These are phyloP conservation scores for Colletotrichum godetiae DNA, from an alignment of 2,329 filamentous ascomycete genomes.

Conservation along the genomic window DNA sequence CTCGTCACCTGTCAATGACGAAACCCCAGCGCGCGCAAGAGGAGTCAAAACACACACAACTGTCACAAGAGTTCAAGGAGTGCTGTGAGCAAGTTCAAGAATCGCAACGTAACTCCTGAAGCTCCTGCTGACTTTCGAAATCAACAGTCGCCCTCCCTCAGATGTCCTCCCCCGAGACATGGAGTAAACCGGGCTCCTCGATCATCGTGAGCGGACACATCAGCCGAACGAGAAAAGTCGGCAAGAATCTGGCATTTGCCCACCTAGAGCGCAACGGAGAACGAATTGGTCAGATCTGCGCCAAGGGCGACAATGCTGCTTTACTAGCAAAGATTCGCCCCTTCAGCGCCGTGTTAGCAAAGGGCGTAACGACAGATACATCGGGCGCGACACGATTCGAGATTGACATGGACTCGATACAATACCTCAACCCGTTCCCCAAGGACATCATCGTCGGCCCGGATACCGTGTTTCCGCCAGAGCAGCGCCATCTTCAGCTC, in stretches of 20 bases:
- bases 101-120: not conserved
- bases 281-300: constrained; percentile 58
- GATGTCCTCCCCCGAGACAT: constrained; percentile 41
- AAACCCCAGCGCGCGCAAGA: not conserved
- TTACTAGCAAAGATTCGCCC: constrained; percentile 59
- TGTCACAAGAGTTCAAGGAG: constrained; percentile 31
- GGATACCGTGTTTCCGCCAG: constrained; percentile 78
- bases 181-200: constrained; percentile 44
- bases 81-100: constrained; percentile 23
- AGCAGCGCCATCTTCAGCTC: constrained; percentile 85
- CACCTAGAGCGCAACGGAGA: constrained; percentile 54
- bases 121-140: not conserved
- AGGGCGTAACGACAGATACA: constrained; percentile 44
- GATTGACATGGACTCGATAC: constrained; percentile 70
- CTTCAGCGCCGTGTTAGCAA: constrained; percentile 64
- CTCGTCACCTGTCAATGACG: constrained; percentile 9
- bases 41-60: constrained; percentile 4
- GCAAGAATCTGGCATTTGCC: constrained; percentile 78
- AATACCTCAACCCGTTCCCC: constrained; percentile 78
- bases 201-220: constrained; percentile 79
- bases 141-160: constrained; percentile 44
- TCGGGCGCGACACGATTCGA: constrained; percentile 55
- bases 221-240: constrained; percentile 73
- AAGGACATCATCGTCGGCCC: constrained; percentile 81
- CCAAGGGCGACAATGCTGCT: constrained; percentile 49